A percentile compares a stretch with the other conserved stretches of the same genome.
Evolutionary conservation across 2,329 filamentous ascomycete species (phyloP).

Genomic region (Hypoxylon sp.): DNA sequence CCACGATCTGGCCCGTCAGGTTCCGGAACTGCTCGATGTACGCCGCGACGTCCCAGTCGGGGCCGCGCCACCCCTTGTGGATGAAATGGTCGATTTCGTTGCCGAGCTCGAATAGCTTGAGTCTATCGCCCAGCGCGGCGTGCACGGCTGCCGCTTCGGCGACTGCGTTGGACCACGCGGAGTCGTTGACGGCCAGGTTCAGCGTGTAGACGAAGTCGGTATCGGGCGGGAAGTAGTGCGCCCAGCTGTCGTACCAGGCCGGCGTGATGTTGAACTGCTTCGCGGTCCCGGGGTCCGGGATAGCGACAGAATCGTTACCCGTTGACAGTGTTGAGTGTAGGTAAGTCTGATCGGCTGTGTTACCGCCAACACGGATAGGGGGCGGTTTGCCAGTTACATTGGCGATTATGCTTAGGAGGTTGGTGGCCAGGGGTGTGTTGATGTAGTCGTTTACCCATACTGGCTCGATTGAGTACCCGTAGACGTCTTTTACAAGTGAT

Average conservation of each 20-base stretch:
- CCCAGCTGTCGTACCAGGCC: slow-evolving; percentile 54
- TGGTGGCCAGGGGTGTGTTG: slow-evolving; percentile 51
- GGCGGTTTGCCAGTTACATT: slow-evolving; percentile 53
- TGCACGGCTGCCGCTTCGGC: slow-evolving; percentile 52
- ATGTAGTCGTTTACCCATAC: slow-evolving; percentile 54
- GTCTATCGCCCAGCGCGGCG: slow-evolving; percentile 50
- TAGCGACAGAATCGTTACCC: slow-evolving; percentile 50
- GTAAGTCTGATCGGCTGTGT: slow-evolving; percentile 56
- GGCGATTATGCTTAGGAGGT: slow-evolving; percentile 50
- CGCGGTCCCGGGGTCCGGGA: slow-evolving; percentile 47
- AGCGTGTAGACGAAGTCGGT: slow-evolving; percentile 55
- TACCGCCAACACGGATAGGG: slow-evolving; percentile 56
- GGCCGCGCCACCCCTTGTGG: slow-evolving; percentile 54
- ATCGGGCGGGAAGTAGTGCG: slow-evolving; percentile 53
- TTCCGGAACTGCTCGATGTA: slow-evolving; percentile 55
- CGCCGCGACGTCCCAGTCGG: slow-evolving; percentile 51
- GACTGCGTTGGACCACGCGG: slow-evolving; percentile 51
- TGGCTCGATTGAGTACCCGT: slow-evolving; percentile 56
- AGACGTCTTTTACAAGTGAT: slow-evolving; percentile 51
- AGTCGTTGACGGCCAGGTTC: slow-evolving; percentile 55
- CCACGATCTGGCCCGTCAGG: slow-evolving; percentile 53
- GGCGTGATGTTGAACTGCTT: slow-evolving; percentile 55
- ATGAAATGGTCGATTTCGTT: slow-evolving; percentile 59
- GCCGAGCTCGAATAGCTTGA: slow-evolving; percentile 55
- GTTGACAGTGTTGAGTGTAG: slow-evolving; percentile 49